These are phyloP conservation scores for Fusarium sp. DNA, from an alignment of 2,329 filamentous ascomycete genomes.

Conservation along the genomic window DNA sequence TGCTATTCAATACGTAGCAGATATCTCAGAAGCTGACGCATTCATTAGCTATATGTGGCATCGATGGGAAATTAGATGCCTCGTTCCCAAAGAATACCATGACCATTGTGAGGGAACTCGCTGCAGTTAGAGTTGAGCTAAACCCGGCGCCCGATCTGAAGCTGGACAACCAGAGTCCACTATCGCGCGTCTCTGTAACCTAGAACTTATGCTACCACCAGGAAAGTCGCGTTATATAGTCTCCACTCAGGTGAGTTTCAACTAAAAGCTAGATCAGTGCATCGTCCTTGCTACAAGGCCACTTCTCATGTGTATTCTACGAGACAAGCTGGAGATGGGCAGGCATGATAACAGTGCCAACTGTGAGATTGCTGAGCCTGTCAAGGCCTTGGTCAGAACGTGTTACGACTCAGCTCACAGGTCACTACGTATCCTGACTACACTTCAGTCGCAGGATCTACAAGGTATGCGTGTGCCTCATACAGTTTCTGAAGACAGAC, in stretches of 20 bases:
- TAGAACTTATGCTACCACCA: background rate
- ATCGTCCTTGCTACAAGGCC: background rate
- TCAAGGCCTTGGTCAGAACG: background rate
- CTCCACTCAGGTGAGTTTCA: rapidly evolving
- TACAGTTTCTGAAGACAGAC: background rate
- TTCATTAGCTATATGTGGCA: background rate
- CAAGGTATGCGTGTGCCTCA: background rate
- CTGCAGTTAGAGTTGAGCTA: background rate
- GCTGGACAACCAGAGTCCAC: background rate
- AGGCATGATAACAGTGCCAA: background rate
- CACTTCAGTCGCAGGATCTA: background rate
- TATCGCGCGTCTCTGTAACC: background rate
- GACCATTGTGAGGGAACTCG: background rate
- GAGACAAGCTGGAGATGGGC: background rate
- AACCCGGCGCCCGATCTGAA: background rate
- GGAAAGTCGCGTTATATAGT: background rate
- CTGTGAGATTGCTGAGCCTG: background rate
- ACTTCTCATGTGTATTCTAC: background rate
- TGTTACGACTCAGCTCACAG: background rate
- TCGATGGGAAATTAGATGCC: background rate
- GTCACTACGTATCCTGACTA: background rate
- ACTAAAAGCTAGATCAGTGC: background rate
- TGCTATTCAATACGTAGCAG: background rate
- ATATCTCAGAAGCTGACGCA: background rate
- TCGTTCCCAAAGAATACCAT: background rate